phyloP scores from a whole-genome alignment of 306 rosid genomes.

The Corylus heterophylla region DNA sequence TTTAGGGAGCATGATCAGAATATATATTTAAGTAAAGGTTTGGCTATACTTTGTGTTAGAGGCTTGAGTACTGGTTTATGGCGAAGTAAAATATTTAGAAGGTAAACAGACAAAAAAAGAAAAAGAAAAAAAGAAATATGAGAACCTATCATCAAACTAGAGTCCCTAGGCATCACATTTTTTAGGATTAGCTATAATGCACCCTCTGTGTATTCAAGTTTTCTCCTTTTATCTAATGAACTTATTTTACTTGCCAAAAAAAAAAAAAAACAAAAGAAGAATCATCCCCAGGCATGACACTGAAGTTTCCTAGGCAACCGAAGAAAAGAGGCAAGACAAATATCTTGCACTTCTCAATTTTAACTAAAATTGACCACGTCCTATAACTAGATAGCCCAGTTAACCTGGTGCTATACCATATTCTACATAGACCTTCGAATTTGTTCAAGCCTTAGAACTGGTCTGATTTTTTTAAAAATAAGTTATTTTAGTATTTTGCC shows the following conservation, averaged over 20 bases:
- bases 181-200: background rate
- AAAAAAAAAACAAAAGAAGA: too few relatives aligned
- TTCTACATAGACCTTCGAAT: too few relatives aligned
- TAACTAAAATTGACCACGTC: background rate
- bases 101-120: background rate
- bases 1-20: background rate
- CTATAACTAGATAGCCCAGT: too few relatives aligned
- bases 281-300: background rate
- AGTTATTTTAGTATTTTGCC: background rate
- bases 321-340: background rate
- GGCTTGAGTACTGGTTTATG: background rate
- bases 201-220: background rate
- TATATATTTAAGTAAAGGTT: background rate
- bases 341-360: background rate
- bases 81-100: background rate
- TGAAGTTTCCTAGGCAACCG: background rate
- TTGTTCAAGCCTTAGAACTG: background rate
- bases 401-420: too few relatives aligned
- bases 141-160: background rate
- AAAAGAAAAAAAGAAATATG: too few relatives aligned
- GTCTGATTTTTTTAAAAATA: background rate
- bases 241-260: too few relatives aligned
- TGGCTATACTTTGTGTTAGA: background rate
- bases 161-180: background rate
- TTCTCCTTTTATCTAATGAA: background rate